Percentiles rank a stretch among this genome's conserved stretches.
phyloP scores from a whole-genome alignment of 495 filamentous ascomycete species.

The Xylaria cubensis region DNA sequence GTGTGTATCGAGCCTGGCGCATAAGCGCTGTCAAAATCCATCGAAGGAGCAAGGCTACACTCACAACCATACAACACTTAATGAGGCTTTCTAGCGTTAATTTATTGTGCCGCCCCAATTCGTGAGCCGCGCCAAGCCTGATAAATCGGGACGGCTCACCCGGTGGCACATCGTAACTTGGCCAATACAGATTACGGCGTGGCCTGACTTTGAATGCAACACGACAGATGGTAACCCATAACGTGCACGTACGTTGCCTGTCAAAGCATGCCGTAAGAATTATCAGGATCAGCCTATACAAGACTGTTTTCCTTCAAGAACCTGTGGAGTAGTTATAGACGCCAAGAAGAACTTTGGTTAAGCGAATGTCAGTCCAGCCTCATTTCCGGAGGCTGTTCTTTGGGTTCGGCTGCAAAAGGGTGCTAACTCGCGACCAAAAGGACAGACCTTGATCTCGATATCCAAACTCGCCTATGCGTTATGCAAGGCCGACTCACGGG shows the following conservation, averaged over 20 bases:
- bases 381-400: conserved; percentile 32
- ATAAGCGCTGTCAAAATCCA: not conserved
- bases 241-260: not conserved
- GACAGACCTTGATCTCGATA: not conserved
- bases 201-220: not conserved
- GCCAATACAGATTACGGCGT: not conserved
- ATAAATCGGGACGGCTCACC: not conserved
- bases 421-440: not conserved
- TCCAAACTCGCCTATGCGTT: not conserved
- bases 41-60: not conserved
- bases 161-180: not conserved
- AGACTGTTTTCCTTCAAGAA: not conserved
- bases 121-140: not conserved
- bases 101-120: not conserved
- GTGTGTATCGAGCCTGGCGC: not conserved
- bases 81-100: not conserved
- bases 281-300: not conserved
- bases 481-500: not conserved
- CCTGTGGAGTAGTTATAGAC: not conserved
- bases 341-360: conserved; percentile 7
- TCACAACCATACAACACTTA: not conserved
- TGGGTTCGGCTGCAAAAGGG: not conserved
- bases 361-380: not conserved
- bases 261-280: not conserved
- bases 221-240: not conserved